A percentile compares a stretch with the other conserved stretches of the same genome.
Conservation (phyloP, 2,329 filamentous ascomycete species). For the Fusarium pininemorale region DNA sequence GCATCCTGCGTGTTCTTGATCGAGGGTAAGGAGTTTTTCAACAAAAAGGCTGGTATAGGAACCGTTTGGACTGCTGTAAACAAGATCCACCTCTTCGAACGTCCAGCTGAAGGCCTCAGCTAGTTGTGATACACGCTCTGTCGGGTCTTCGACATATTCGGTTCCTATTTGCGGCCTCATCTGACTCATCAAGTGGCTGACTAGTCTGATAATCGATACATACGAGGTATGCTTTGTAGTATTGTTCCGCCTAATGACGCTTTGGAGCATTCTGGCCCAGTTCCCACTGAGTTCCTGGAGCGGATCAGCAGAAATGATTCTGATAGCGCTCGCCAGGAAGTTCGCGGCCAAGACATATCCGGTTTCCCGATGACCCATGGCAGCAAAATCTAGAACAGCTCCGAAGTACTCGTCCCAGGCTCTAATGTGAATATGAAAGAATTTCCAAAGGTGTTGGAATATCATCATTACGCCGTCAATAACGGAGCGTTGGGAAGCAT, state of each 20-base stretch:
- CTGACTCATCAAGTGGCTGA: conserved; percentile 55
- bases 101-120: conserved; percentile 56
- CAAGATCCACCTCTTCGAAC: conserved; percentile 54
- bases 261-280: conserved; percentile 63
- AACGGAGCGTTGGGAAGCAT: conserved; percentile 34
- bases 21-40: conserved; percentile 71
- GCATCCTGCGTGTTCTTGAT: conserved; percentile 63
- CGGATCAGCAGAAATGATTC: conserved; percentile 69
- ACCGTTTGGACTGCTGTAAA: conserved; percentile 52
- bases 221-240: conserved; percentile 63
- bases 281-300: conserved; percentile 60
- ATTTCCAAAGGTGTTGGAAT: conserved; percentile 67
- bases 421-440: conserved; percentile 68
- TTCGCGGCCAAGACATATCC: conserved; percentile 67
- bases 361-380: conserved; percentile 67
- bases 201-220: conserved; percentile 60
- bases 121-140: conserved; percentile 51
- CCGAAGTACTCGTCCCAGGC: conserved; percentile 83
- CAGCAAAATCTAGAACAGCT: conserved; percentile 72
- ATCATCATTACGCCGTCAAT: conserved; percentile 55
- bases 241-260: conserved; percentile 60
- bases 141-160: conserved; percentile 49
- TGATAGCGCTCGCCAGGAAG: conserved; percentile 67
- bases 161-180: conserved; percentile 52
- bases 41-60: conserved; percentile 61